A percentile compares a stretch with the other conserved stretches of the same genome.
These are phyloP conservation scores for Plantago major DNA, from an alignment of 257 asterid genomes.

Conservation along the genomic window DNA sequence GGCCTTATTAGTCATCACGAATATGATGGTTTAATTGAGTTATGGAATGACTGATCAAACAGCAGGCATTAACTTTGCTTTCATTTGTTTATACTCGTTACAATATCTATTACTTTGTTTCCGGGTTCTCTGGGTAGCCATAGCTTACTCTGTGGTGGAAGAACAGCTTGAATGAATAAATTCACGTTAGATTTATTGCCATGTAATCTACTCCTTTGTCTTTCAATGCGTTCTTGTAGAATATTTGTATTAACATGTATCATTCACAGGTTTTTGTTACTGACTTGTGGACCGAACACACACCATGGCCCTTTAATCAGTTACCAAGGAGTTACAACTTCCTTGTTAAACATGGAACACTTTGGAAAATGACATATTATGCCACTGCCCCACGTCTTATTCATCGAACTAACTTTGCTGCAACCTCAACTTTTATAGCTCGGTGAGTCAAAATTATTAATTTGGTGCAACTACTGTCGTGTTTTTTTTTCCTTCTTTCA, in stretches of 20 bases:
- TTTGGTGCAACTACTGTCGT: no score
- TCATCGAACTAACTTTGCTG: constrained; percentile 94
- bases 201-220: neutral
- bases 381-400: constrained; percentile 85
- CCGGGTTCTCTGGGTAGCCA: no score
- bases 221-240: no score
- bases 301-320: constrained; percentile 99
- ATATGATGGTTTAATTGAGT: no score
- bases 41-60: no score
- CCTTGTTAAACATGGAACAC: constrained; percentile 86
- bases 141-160: no score
- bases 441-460: constrained; percentile 42
- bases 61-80: neutral
- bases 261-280: constrained; percentile 71
- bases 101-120: neutral
- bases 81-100: neutral
- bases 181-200: neutral
- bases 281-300: constrained; percentile 97
- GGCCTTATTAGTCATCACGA: no score
- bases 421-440: constrained; percentile 93
- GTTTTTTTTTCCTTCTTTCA: neutral
- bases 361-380: constrained; percentile 92
- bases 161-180: constrained; percentile 1
- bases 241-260: constrained; percentile 9
- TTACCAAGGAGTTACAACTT: constrained; percentile 92